Conservation (phyloP, 2,329 filamentous ascomycete genomes). For the Metarhizium guizhouense region DNA sequence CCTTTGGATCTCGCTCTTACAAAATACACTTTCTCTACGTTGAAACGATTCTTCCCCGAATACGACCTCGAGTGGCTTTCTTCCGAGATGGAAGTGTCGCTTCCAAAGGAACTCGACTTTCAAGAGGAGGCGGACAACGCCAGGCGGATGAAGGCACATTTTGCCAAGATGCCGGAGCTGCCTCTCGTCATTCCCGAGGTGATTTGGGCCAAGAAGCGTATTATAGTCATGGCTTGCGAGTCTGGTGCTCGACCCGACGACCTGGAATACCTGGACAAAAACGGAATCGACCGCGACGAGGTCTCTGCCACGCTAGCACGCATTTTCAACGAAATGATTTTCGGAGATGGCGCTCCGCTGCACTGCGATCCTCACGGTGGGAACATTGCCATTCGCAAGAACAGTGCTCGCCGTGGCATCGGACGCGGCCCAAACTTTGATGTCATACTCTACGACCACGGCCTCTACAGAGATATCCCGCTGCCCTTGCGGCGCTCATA, state of each 20-base stretch:
- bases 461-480: conserved; percentile 89
- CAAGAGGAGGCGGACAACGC: conserved; percentile 79
- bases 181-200: conserved; percentile 86
- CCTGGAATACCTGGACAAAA: conserved; percentile 72
- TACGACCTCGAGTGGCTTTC: conserved; percentile 97
- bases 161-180: conserved; percentile 61
- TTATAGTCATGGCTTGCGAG: conserved; percentile 92
- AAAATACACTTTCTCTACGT: conserved; percentile 75
- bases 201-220: conserved; percentile 78
- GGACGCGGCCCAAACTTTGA: conserved; percentile 69
- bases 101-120: conserved; percentile 91
- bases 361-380: conserved; percentile 97
- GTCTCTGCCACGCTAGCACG: conserved; percentile 83
- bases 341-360: conserved; percentile 75
- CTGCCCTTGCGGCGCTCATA: conserved; percentile 71
- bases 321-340: conserved; percentile 99
- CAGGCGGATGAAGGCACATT: conserved; percentile 68
- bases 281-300: conserved; percentile 87
- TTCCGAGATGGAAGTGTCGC: conserved; percentile 80
- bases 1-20: conserved; percentile 82
- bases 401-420: conserved; percentile 44
- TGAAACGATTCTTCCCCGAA: conserved; percentile 92
- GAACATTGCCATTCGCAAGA: conserved; percentile 86
- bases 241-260: conserved; percentile 83
- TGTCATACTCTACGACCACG: conserved; percentile 92